Percentiles rank a stretch among this genome's conserved stretches.
phyloP scores from a whole-genome alignment of 345 rosid species.

The Populus nigra region DNA sequence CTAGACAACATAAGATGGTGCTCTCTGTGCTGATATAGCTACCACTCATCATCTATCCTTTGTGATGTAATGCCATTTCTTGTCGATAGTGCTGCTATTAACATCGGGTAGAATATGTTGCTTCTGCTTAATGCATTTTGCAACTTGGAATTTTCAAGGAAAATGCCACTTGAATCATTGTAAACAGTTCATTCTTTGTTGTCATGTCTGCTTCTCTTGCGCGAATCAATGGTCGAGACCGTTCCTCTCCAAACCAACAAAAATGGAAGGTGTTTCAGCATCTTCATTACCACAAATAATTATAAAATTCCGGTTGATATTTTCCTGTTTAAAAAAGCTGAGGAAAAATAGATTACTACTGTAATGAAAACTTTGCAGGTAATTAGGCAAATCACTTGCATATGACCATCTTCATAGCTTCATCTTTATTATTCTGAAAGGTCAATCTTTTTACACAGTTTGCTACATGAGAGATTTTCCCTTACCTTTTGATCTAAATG shows the following conservation, averaged over 20 bases:
- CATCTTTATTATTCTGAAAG: background rate
- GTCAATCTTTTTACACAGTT: background rate
- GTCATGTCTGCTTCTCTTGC: background rate
- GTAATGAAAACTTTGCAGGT: background rate
- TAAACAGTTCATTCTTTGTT: background rate
- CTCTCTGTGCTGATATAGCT: background rate
- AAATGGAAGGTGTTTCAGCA: background rate
- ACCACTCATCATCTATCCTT: background rate
- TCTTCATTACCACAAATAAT: background rate
- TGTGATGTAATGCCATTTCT: background rate
- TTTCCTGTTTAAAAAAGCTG: background rate
- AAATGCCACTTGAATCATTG: background rate
- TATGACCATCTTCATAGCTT: background rate
- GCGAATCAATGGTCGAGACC: background rate
- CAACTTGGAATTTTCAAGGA: background rate
- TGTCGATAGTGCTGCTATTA: background rate
- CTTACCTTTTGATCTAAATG: background rate
- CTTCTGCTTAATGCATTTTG: background rate
- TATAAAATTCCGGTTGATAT: background rate
- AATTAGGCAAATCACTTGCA: background rate
- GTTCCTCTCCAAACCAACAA: background rate
- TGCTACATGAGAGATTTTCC: background rate
- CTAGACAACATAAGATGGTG: background rate
- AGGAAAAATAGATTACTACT: background rate
- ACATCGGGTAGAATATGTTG: background rate